These are phyloP conservation scores for Colletotrichum scovillei DNA, from an alignment of 2,329 filamentous ascomycete species.

Conservation along the genomic window DNA sequence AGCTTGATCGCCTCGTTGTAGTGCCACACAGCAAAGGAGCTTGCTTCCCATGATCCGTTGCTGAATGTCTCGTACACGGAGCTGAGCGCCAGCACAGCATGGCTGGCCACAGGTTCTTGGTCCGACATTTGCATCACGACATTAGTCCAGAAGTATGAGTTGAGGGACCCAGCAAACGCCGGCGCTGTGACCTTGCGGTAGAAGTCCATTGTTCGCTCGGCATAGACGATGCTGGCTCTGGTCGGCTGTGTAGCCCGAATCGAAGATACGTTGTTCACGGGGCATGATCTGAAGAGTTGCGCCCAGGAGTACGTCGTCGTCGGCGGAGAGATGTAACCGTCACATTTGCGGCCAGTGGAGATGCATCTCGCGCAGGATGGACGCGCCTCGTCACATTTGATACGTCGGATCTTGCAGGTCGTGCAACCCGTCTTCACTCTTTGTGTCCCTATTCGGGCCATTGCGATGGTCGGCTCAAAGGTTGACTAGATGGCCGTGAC, in stretches of 20 bases:
- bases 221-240: constrained; percentile 8
- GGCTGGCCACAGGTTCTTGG: constrained; percentile 38
- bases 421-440: constrained; percentile 36
- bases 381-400: constrained; percentile 37
- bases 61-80: constrained; percentile 32
- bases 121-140: constrained; percentile 34
- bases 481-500: background rate
- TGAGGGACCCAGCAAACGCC: constrained; percentile 35
- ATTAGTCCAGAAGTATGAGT: constrained; percentile 38
- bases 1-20: constrained; percentile 35
- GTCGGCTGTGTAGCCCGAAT: background rate
- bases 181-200: constrained; percentile 37
- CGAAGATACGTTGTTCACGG: background rate
- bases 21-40: constrained; percentile 32
- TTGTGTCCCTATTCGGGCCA: constrained; percentile 4
- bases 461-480: background rate
- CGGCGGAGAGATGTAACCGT: constrained; percentile 27
- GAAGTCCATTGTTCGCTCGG: constrained; percentile 34
- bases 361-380: constrained; percentile 35
- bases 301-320: constrained; percentile 1
- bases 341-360: constrained; percentile 31
- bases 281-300: background rate
- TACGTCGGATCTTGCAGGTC: constrained; percentile 36
- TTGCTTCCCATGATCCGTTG: background rate
- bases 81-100: constrained; percentile 39